Conservation (phyloP, 768 basidiomycete genomes). For the Scleroderma bovista region DNA sequence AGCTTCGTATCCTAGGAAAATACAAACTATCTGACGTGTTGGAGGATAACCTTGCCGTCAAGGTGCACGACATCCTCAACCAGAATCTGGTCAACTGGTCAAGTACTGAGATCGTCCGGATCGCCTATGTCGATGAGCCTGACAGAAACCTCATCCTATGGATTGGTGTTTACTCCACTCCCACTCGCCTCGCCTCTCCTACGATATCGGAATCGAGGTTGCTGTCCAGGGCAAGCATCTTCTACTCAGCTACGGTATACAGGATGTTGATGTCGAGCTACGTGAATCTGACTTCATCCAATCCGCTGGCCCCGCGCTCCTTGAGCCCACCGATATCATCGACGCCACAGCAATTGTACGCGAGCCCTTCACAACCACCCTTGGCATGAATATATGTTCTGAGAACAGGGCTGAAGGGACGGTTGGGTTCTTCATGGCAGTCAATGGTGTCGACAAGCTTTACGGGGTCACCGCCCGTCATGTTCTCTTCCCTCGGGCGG, state of each 20-base stretch:
- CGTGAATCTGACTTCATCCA: conserved; percentile 22
- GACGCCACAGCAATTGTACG: conserved; percentile 14
- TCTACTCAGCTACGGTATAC: conserved; percentile 20
- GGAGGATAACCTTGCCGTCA: conserved; percentile 15
- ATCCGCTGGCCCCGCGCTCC: conserved; percentile 24
- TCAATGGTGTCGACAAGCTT: conserved; percentile 14
- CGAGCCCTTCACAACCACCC: conserved; percentile 24
- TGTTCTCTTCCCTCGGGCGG: neutral
- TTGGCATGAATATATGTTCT: conserved; percentile 25
- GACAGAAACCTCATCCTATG: conserved; percentile 22
- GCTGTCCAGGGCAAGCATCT: conserved; percentile 20
- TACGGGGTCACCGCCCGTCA: conserved; percentile 23
- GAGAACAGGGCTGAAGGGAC: conserved; percentile 24
- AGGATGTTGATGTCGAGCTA: conserved; percentile 30
- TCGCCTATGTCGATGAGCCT: conserved; percentile 7
- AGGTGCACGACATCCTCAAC: conserved; percentile 13
- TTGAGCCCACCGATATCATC: conserved; percentile 8
- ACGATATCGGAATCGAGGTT: conserved; percentile 20
- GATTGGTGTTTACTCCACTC: conserved; percentile 28
- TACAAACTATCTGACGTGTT: conserved; percentile 15
- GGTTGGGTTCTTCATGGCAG: conserved; percentile 26
- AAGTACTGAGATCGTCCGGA: conserved; percentile 18
- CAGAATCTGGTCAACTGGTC: conserved; percentile 14
- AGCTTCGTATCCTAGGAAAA: conserved; percentile 16
- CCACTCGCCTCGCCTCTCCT: no score